A percentile compares a stretch with the other conserved stretches of the same genome.
Conservation (phyloP, 495 filamentous ascomycete genomes). For the Talaromyces nanjingensis region DNA sequence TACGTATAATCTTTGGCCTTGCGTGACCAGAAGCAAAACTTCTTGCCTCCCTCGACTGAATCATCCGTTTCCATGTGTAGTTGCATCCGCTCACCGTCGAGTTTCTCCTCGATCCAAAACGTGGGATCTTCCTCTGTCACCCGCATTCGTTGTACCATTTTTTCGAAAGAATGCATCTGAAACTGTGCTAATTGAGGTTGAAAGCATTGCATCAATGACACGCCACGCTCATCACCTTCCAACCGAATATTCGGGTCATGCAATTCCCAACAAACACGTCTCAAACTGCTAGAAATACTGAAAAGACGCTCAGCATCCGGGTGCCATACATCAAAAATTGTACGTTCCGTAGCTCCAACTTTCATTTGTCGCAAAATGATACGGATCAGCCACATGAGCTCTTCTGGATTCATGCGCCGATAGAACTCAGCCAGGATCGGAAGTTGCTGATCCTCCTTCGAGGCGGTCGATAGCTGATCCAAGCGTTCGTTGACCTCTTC, state of each 20-base stretch:
- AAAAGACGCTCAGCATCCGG: conserved; percentile 86
- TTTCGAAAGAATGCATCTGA: conserved; percentile 81
- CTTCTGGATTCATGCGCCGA: conserved; percentile 83
- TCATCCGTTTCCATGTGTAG: conserved; percentile 81
- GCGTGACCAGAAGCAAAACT: conserved; percentile 87
- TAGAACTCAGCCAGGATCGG: conserved; percentile 80
- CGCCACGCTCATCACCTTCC: conserved; percentile 64
- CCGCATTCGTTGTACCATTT: conserved; percentile 68
- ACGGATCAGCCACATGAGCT: conserved; percentile 88
- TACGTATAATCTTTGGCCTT: conserved; percentile 97
- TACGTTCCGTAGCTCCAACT: conserved; percentile 92
- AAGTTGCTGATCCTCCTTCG: conserved; percentile 74
- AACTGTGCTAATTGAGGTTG: conserved; percentile 96
- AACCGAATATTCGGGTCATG: conserved; percentile 69
- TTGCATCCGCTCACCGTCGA: conserved; percentile 96
- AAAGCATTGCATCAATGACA: conserved; percentile 89
- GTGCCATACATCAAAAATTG: conserved; percentile 87
- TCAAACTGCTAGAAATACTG: conserved; percentile 82
- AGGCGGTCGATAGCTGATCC: conserved; percentile 66
- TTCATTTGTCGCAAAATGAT: conserved; percentile 97
- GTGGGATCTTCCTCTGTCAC: conserved; percentile 60
- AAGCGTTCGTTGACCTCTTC: conserved; percentile 84
- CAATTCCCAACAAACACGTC: conserved; percentile 93
- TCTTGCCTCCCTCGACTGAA: conserved; percentile 56
- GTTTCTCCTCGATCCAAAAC: conserved; percentile 98